Base-by-base conservation (phyloP, 2,329 filamentous ascomycete species). In the Metarhizium brunneum region DNA sequence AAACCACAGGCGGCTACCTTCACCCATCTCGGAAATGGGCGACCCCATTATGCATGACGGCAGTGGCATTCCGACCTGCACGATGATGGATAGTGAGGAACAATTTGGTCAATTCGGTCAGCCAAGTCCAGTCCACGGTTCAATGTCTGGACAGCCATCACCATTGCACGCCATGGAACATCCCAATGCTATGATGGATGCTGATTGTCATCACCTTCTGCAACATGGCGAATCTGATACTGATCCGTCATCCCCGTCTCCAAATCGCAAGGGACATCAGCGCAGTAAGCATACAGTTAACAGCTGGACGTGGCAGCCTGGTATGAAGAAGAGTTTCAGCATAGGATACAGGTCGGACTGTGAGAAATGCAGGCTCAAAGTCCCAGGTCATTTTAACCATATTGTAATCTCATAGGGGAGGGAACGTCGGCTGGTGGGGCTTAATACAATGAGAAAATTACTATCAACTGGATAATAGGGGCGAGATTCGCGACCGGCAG, bases 341-440 rank as follows among this genome's bases (percentile, higher is more conserved):
- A 90, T 91, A 82, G 88, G 88, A 52, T 91, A 86, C 71, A 77
- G 87, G 59, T 79, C 84, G 13, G 87, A 90, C 68, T 92, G 88
- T 66, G 87, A 90, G 58, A 90, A 90, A 69, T 92, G 88, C 70
- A 80, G 79, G 48, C 77, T 81, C 66, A 87, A 85, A 66, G 85
- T 90, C 7, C 87, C 88, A 0, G 88, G 88, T 1, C 88, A 92
- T 67, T 91, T 90, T 66, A 90, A 87, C 65, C 88, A 92, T 69
- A 89, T 91, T 57, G 83, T 90, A 60, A 78, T 84, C 63, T 82
- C 81, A 50, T 84, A 82, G 75, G 60, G 64, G 30, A 64, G 66
- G 25, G 54, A 59, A 53, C 25, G 11, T 7, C 13, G 20, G 45
- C 11, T 16, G 45, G 18, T 30, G 25, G 18, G 13, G 10, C 45